phyloP scores from a whole-genome alignment of 495 filamentous ascomycete species.

The Penicillium egyptiacum region DNA sequence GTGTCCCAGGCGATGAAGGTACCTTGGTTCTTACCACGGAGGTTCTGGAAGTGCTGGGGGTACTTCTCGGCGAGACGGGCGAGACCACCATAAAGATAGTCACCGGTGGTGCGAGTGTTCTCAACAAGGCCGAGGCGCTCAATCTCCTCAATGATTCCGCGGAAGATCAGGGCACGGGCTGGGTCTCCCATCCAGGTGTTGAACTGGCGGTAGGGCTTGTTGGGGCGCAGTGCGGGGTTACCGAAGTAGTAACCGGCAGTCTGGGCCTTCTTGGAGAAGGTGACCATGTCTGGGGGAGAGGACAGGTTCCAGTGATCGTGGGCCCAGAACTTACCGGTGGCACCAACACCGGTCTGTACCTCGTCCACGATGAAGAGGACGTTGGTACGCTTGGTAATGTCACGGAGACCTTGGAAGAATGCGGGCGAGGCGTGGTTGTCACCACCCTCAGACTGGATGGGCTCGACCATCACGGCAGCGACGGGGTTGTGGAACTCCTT shows the following conservation, averaged over 20 bases:
- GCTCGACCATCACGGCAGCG: conserved; percentile 87
- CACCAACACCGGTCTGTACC: conserved; percentile 93
- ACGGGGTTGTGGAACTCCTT: conserved; percentile 82
- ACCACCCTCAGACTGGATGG: conserved; percentile 96
- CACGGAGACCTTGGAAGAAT: conserved; percentile 89
- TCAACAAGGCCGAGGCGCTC: conserved; percentile 75
- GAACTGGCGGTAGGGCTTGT: conserved; percentile 99
- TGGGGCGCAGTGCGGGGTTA: conserved; percentile 82
- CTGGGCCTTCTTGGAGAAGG: conserved; percentile 98
- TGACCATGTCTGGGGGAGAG: conserved; percentile 94
- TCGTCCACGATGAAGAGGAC: conserved; percentile 97
- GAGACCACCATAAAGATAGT: conserved; percentile 76
- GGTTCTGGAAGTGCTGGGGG: conserved; percentile 81
- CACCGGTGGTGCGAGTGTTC: conserved; percentile 78
- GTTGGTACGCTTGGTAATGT: conserved; percentile 79
- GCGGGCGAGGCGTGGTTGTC: conserved; percentile 95
- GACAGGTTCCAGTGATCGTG: conserved; percentile 94
- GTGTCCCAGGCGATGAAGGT: conserved; percentile 98
- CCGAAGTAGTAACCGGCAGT: conserved; percentile 97
- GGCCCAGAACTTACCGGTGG: conserved; percentile 96
- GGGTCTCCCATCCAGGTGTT: conserved; percentile 99
- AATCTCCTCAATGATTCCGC: conserved; percentile 87
- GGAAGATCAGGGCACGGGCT: conserved; percentile 83
- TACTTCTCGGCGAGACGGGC: conserved; percentile 68
- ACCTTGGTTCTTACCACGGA: conserved; percentile 90